A percentile compares a stretch with the other conserved stretches of the same genome.
phyloP scores from a whole-genome alignment of 352 stramenopile species.

The Phytophthora niederhauseri region DNA sequence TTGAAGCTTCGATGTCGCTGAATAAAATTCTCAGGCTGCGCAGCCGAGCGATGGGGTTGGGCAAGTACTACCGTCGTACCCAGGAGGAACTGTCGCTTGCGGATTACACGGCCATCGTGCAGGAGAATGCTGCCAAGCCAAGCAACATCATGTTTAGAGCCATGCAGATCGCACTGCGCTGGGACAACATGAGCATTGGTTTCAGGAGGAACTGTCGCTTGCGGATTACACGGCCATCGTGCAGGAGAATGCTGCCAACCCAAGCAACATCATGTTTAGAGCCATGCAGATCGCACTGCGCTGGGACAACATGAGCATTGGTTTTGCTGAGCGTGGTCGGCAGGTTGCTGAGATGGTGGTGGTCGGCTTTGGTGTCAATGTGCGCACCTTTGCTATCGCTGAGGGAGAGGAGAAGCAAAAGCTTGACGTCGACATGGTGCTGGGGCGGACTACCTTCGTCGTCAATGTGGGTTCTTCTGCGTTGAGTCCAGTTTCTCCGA shows the following conservation, averaged over 20 bases:
- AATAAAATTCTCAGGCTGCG: constrained; percentile 58
- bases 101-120: constrained; percentile 45
- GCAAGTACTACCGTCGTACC: constrained; percentile 47
- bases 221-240: constrained; percentile 44
- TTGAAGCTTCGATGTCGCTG: constrained; percentile 54
- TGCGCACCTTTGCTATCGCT: constrained; percentile 46
- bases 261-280: constrained; percentile 61
- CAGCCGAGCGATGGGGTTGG: constrained; percentile 42
- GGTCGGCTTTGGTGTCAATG: constrained; percentile 55
- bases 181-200: constrained; percentile 69
- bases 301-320: constrained; percentile 61
- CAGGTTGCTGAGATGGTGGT: constrained; percentile 62
- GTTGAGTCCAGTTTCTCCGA: constrained; percentile 41
- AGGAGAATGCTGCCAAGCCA: constrained; percentile 45
- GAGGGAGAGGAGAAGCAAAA: constrained; percentile 52
- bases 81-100: constrained; percentile 48
- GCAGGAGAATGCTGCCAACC: constrained; percentile 46
- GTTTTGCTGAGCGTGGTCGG: constrained; percentile 44
- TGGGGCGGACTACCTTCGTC: constrained; percentile 57
- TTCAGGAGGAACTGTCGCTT: constrained; percentile 50
- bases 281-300: constrained; percentile 56
- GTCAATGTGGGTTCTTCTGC: constrained; percentile 51
- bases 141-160: constrained; percentile 62
- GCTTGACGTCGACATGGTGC: constrained; percentile 53
- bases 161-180: constrained; percentile 57